A percentile compares a stretch with the other conserved stretches of the same genome.
phyloP scores from a whole-genome alignment of 176 grass and related monocot genomes.

The Oryza nivara region DNA sequence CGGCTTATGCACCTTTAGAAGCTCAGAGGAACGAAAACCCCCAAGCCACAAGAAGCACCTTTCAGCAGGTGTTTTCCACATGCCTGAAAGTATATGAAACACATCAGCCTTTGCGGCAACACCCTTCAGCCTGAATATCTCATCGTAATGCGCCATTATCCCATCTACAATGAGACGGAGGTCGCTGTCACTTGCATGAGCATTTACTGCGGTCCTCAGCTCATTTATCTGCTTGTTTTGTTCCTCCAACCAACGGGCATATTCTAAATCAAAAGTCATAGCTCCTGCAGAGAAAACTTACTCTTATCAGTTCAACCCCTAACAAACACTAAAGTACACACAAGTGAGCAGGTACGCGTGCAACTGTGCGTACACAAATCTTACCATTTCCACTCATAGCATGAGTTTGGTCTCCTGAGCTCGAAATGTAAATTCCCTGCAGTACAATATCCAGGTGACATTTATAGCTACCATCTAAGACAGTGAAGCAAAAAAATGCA shows the following conservation, averaged over 20 bases:
- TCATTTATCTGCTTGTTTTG: constrained; percentile 96
- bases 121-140: constrained; percentile 90
- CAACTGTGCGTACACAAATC: not conserved
- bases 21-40: constrained; percentile 90
- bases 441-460: constrained; percentile 39
- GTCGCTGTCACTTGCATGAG: constrained; percentile 84
- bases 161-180: constrained; percentile 74
- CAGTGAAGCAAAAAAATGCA: constrained; percentile 19
- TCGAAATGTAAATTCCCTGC: constrained; percentile 94
- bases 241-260: constrained; percentile 86
- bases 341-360: not conserved
- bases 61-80: constrained; percentile 99
- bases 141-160: constrained; percentile 90
- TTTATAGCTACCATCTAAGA: not conserved
- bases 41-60: constrained; percentile 96
- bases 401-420: constrained; percentile 90
- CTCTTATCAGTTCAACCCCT: constrained; percentile 21
- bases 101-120: constrained; percentile 86
- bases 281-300: constrained; percentile 55
- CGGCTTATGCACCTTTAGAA: constrained; percentile 70
- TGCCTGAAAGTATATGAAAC: constrained; percentile 97
- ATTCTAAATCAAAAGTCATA: constrained; percentile 91
- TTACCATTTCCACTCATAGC: constrained; percentile 81
- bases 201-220: constrained; percentile 90
- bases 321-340: not conserved